phyloP scores from a whole-genome alignment of 2,329 filamentous ascomycete species.

The Fusarium sp. region DNA sequence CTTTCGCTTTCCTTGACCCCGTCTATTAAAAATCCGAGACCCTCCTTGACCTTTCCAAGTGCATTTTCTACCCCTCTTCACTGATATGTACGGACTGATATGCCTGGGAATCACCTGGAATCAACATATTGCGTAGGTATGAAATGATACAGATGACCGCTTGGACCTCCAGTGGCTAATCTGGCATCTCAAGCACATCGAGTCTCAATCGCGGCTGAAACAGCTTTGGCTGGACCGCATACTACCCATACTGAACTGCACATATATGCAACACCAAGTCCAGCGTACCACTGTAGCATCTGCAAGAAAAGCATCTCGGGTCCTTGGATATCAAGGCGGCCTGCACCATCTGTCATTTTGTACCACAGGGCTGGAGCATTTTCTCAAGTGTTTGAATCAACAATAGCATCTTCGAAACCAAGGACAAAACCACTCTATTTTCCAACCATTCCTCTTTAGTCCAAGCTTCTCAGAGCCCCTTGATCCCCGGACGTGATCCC shows the following conservation, averaged over 20 bases:
- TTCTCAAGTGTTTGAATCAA: not conserved
- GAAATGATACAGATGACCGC: not conserved
- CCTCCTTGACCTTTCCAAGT: not conserved
- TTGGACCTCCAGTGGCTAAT: slow-evolving; percentile 2
- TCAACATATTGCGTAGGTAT: not conserved
- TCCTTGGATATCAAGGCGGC: not conserved
- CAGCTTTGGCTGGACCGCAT: slow-evolving; percentile 1
- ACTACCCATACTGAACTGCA: not conserved
- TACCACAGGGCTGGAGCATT: not conserved
- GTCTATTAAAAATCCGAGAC: not conserved
- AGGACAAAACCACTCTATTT: slow-evolving; percentile 17
- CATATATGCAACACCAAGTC: not conserved
- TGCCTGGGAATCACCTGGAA: not conserved
- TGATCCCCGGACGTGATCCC: slow-evolving; percentile 36
- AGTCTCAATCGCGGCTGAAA: slow-evolving; percentile 23
- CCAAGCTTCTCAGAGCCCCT: slow-evolving; percentile 39
- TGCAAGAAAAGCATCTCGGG: not conserved
- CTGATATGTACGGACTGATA: not conserved
- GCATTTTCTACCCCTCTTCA: not conserved
- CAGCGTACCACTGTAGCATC: not conserved
- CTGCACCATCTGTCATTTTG: not conserved
- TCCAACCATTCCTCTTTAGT: slow-evolving; percentile 32
- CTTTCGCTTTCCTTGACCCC: not conserved
- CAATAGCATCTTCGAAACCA: slow-evolving; percentile 20
- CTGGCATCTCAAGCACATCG: slow-evolving; percentile 9